Base-by-base conservation (phyloP, 2,329 filamentous ascomycete genomes). In the Pseudogymnoascus sp. region DNA sequence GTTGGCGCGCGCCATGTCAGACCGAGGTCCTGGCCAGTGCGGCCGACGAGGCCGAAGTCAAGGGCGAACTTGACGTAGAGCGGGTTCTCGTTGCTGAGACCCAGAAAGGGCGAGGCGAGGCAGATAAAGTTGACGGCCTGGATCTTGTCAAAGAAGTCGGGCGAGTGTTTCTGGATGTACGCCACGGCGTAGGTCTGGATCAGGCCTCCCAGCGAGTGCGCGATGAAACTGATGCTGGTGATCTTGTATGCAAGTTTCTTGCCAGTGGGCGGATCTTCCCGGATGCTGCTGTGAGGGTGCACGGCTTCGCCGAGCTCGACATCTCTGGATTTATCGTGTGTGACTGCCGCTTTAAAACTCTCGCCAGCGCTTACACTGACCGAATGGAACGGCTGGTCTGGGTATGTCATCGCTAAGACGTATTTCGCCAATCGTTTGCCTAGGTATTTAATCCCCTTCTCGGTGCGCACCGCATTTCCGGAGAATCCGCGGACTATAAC, bases 1-100 rank as follows among this genome's bases (percentile, higher is more conserved):
- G 89, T 93, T 6, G 93, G 93, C 12, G 93, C 88, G 70, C 91
- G 86, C 95, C 95, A 99, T 0, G 93, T 96, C 66, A 99, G 79
- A 21, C 95, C 95, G 7, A 99, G 81, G 77, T 99, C 95, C 75
- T 97, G 91, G 6, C 95, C 95, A 2, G 95, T 97, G 62, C 93
- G 85, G n/a, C 95, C 95, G 12, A 99, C 93, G 1, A 99, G 82
- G 0, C 95, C 95, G 77, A 97, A 96, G 73, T 99, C 95, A 3
- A 99, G 80, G 0, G 95, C 95, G 74, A 99, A 97, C 71, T 93
- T 96, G 75, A 99, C 90, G 73, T 99, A 99, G 64, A 97, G 81
- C 0, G 95, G 95, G 70, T 99, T 99, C 73, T 99, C 95, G 73
- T 99, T 97, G 75, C 93, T 97, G 39, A 97, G 79, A 0, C 93